Percentiles rank a stretch among this genome's conserved stretches.
Conservation (phyloP, 331 rosid species). For the Telfairia occidentalis region DNA sequence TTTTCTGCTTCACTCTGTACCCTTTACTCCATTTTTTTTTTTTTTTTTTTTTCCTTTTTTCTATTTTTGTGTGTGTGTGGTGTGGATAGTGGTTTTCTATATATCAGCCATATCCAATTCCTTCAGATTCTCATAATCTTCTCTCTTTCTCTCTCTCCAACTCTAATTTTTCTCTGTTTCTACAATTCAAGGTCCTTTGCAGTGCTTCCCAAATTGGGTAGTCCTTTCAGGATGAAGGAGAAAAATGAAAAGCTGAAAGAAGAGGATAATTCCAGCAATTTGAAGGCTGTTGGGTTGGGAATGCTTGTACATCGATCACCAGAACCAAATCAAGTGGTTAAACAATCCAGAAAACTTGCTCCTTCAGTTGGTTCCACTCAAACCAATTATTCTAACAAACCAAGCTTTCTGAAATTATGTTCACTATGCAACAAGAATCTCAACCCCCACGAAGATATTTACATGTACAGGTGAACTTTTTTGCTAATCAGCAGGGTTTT, state of each 20-base stretch:
- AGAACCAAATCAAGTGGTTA: slow-evolving; percentile 41
- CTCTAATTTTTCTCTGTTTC: not conserved
- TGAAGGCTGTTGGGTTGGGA: slow-evolving; percentile 45
- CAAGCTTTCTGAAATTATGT: slow-evolving; percentile 57
- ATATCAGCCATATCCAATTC: slow-evolving; percentile 8
- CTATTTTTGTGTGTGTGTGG: too few relatives aligned
- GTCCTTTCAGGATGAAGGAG: not conserved
- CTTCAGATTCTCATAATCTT: slow-evolving; percentile 18
- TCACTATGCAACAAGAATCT: slow-evolving; percentile 55
- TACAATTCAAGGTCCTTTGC: not conserved
- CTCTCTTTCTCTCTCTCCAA: not conserved
- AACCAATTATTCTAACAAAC: slow-evolving; percentile 20
- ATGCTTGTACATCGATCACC: slow-evolving; percentile 39
- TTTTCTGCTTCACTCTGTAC: not conserved
- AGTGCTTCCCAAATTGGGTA: not conserved
- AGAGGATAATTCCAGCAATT: not conserved
- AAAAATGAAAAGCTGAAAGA: slow-evolving; percentile 6
- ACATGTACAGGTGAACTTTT: slow-evolving; percentile 80
- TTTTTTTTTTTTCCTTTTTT: not conserved
- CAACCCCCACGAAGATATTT: slow-evolving; percentile 65
- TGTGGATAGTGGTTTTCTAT: not conserved
- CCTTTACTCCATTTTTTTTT: not conserved
- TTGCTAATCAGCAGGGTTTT: too few relatives aligned
- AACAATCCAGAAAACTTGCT: slow-evolving; percentile 33
- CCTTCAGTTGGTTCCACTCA: not conserved